phyloP scores from a whole-genome alignment of 1,139 yeast genomes.

The Lodderomyces pseudojiufengensis region DNA sequence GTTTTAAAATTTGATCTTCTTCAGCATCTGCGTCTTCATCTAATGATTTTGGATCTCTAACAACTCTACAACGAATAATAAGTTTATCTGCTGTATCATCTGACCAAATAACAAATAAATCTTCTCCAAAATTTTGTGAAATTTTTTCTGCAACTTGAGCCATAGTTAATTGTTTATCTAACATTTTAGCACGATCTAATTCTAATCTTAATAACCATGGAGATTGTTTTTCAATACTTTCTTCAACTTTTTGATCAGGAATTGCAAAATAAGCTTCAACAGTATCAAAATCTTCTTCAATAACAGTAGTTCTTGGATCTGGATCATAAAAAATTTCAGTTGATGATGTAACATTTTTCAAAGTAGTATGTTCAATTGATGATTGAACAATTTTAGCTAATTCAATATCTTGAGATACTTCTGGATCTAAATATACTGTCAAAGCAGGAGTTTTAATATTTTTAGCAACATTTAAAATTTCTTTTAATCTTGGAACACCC shows the following conservation, averaged over 20 bases:
- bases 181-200: constrained; percentile 97
- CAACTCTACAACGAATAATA: constrained; percentile 96
- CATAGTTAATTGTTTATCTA: constrained; percentile 96
- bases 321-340: constrained; percentile 98
- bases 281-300: constrained; percentile 94
- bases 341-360: constrained; percentile 93
- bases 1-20: constrained; percentile 94
- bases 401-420: constrained; percentile 82
- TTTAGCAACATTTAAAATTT: constrained; percentile 96
- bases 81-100: constrained; percentile 98
- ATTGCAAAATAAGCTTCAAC: constrained; percentile 96
- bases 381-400: constrained; percentile 94
- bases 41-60: constrained; percentile 89
- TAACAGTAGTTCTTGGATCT: constrained; percentile 93
- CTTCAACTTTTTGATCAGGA: constrained; percentile 97
- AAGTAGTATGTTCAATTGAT: constrained; percentile 92
- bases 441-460: constrained; percentile 98
- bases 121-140: constrained; percentile 89
- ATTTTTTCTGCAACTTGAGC: constrained; percentile 97
- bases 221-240: constrained; percentile 87
- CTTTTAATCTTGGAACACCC: constrained; percentile 99
- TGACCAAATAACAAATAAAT: constrained; percentile 96
- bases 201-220: constrained; percentile 98
- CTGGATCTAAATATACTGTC: constrained; percentile 82
- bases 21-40: constrained; percentile 95